Percentiles rank a stretch among this genome's conserved stretches.
phyloP scores from a whole-genome alignment of 2,329 filamentous ascomycete genomes.

The Phaeophleospora eucalypticola region DNA sequence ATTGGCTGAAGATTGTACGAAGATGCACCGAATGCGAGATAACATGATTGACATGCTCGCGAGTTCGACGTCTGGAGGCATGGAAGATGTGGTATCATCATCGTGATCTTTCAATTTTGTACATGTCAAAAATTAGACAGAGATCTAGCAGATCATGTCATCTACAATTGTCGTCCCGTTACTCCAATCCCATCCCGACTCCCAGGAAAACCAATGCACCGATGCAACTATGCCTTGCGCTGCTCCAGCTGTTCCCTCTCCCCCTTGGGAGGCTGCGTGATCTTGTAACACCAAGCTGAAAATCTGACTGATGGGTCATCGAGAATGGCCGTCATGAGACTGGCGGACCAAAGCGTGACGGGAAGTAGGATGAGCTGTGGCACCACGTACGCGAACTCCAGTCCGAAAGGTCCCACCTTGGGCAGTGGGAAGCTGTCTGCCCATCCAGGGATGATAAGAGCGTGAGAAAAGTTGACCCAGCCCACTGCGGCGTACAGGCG shows the following conservation, averaged over 20 bases:
- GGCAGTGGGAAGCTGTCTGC: slow-evolving; percentile 54
- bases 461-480: slow-evolving; percentile 49
- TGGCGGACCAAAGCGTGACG: slow-evolving; percentile 56
- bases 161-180: too few species aligned
- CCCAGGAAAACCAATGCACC: neutral
- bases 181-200: too few species aligned
- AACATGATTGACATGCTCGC: too few species aligned
- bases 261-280: slow-evolving; percentile 6
- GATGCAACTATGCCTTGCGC: slow-evolving; percentile 4
- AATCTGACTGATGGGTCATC: slow-evolving; percentile 60
- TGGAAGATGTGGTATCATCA: too few species aligned
- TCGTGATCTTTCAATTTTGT: too few species aligned
- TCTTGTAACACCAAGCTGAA: slow-evolving; percentile 26
- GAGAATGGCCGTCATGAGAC: slow-evolving; percentile 52
- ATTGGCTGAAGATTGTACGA: too few species aligned
- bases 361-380: slow-evolving; percentile 60
- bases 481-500: slow-evolving; percentile 60
- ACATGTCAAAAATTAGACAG: too few species aligned
- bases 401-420: slow-evolving; percentile 51
- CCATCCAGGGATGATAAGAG: slow-evolving; percentile 54
- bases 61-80: too few species aligned
- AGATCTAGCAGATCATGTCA: too few species aligned
- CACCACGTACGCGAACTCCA: slow-evolving; percentile 58
- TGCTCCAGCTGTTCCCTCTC: neutral
- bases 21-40: too few species aligned